A percentile compares a stretch with the other conserved stretches of the same genome.
Conservation (phyloP, 768 basidiomycete genomes). For the Cubamyces lactineus region DNA sequence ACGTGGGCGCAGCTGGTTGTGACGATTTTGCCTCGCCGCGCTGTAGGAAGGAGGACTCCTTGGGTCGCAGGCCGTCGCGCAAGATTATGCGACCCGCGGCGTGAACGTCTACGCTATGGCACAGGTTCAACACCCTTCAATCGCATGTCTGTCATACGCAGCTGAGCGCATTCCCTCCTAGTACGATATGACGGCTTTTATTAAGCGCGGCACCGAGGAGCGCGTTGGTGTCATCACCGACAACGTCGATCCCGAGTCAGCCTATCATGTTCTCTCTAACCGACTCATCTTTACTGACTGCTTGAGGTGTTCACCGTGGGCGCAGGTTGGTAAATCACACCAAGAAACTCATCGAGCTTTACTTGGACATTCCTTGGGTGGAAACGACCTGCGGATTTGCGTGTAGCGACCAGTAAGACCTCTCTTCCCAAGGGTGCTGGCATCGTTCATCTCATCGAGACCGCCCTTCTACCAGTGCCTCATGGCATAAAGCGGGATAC, state of each 20-base stretch:
- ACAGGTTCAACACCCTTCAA: conserved; percentile 52
- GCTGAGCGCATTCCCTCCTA: conserved; percentile 32
- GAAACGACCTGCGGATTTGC: conserved; percentile 93
- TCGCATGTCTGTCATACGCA: conserved; percentile 10
- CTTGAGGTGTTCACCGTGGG: too few relatives aligned
- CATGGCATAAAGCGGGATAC: conserved; percentile 86
- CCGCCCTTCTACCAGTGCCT: conserved; percentile 53
- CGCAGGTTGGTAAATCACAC: conserved; percentile 79
- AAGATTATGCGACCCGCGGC: conserved; percentile 62
- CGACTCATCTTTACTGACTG: neutral
- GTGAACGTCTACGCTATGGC: conserved; percentile 81
- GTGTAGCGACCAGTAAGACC: conserved; percentile 91
- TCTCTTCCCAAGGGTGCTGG: too few relatives aligned
- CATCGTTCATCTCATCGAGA: conserved; percentile 30
- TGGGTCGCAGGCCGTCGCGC: conserved; percentile 88
- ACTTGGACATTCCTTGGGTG: conserved; percentile 83
- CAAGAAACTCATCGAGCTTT: conserved; percentile 72
- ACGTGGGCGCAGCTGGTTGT: neutral
- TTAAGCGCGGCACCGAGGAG: conserved; percentile 66
- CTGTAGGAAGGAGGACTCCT: conserved; percentile 78
- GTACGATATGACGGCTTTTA: conserved; percentile 96
- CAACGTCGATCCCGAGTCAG: conserved; percentile 56
- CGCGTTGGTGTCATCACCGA: conserved; percentile 84
- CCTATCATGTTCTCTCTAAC: conserved; percentile 4
- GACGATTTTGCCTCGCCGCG: neutral